These are phyloP conservation scores for Thielaviopsis euricoi DNA, from an alignment of 2,329 filamentous ascomycete genomes.

Conservation along the genomic window DNA sequence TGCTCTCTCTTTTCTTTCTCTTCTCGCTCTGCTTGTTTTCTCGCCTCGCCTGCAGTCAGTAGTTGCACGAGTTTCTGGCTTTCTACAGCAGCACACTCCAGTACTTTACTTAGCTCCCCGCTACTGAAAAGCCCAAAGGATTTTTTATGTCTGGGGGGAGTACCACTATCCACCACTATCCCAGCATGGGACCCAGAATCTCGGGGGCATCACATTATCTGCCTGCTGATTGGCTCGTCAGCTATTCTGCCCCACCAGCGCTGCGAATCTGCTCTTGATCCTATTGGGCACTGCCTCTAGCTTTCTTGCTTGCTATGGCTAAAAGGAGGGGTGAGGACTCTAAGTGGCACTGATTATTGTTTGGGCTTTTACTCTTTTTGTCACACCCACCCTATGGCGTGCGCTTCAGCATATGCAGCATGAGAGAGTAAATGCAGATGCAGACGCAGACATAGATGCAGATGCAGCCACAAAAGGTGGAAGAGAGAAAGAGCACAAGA, in stretches of 20 bases:
- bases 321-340: neutral
- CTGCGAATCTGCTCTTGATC: neutral
- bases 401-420: neutral
- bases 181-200: neutral
- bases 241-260: neutral
- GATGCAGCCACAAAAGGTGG: neutral
- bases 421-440: neutral
- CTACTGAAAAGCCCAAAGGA: conserved; percentile 2
- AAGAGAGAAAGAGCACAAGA: neutral
- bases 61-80: conserved; percentile 2
- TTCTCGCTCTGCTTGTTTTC: neutral
- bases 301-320: neutral
- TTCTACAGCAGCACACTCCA: no score
- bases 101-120: neutral
- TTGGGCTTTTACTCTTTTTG: neutral
- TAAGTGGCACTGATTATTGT: neutral
- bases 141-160: neutral
- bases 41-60: neutral
- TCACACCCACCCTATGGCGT: neutral
- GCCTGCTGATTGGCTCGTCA: neutral
- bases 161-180: conserved; percentile 4
- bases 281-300: neutral
- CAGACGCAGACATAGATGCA: neutral
- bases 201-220: neutral
- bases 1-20: neutral